Evolutionary conservation across 768 basidiomycete genomes (phyloP).

Genomic region (Hericium coralloides): DNA sequence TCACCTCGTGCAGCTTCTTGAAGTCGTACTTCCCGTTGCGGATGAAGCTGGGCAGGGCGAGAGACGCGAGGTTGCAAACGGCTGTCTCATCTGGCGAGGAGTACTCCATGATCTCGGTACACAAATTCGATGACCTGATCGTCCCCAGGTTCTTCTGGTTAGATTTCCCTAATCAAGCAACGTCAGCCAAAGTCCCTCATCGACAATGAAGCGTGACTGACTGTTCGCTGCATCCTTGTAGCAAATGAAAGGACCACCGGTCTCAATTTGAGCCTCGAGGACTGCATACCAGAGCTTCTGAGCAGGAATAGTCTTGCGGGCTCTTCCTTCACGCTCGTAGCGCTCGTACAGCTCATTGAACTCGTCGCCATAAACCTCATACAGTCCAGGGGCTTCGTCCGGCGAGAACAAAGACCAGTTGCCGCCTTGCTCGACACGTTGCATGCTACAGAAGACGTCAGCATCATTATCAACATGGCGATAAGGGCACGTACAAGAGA

Average conservation of each 20-base stretch:
- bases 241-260: constrained; percentile 97
- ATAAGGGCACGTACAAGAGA: constrained; percentile 61
- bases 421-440: constrained; percentile 81
- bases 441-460: constrained; percentile 57
- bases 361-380: constrained; percentile 83
- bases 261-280: constrained; percentile 95
- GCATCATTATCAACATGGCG: neutral
- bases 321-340: constrained; percentile 87
- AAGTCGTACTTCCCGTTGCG: constrained; percentile 82
- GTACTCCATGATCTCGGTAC: constrained; percentile 99
- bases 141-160: constrained; percentile 98
- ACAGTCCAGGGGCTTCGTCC: constrained; percentile 85
- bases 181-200: neutral
- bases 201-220: constrained; percentile 27
- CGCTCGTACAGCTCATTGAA: constrained; percentile 80
- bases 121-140: constrained; percentile 98
- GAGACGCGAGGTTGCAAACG: constrained; percentile 96
- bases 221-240: constrained; percentile 97
- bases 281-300: constrained; percentile 99
- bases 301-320: constrained; percentile 76
- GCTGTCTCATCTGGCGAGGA: constrained; percentile 95
- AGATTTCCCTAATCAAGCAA: constrained; percentile 61
- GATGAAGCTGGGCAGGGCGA: constrained; percentile 91
- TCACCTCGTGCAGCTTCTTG: constrained; percentile 87
- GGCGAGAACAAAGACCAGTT: constrained; percentile 98